Base-by-base conservation (phyloP, 2,329 filamentous ascomycete genomes). In the Trichoderma sp. region DNA sequence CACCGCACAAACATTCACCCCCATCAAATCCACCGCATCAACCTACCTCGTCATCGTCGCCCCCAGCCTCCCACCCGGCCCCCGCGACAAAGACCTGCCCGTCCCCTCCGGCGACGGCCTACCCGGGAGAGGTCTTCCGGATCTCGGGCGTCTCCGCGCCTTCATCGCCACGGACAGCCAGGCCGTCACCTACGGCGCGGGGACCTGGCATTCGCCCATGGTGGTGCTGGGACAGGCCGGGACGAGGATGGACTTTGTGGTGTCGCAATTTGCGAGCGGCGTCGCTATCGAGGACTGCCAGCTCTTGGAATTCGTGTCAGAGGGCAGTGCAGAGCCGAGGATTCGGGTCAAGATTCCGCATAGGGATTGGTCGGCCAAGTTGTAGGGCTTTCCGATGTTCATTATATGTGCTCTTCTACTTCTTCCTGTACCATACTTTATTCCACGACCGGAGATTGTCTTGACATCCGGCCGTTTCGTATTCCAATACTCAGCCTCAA, bases 161-260 rank as follows among this genome's bases (percentile, higher is more conserved):
- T 99, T 97, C 74, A 78, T 96, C 63, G 93, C 91, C 1, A 85
- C 83, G 57, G 88, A 87, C 3, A 83, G 84, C 26, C 92, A 97
- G 79, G 93, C 92, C 12, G 92, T 99, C 15, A 97, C 93, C 3
- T 99, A 98, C 76, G 92, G 86, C 1, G 88, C 91, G 1, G 95
- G 92, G 5, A 97, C 93, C 62, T 99, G 94, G 86, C 95, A 99
- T 80, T 93, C 94, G 67, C 95, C 95, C 0, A 98, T 99, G 94
- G 90, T 93, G 15, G 93, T 92, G 17, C 77, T 98, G 56, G 93
- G 93, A 0, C 68, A 74, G 2, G 64, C 72, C 2, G 81, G 78
- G 2, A 78, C 80, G 28, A 82, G 88, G 21, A 81, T 97, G 55
- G 92, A 95, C 74, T 98, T 97, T 76, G 85, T 96, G 5, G 94